phyloP scores from a whole-genome alignment of 1,284 basidiomycete species.

The Filobasidium uniguttulatum region DNA sequence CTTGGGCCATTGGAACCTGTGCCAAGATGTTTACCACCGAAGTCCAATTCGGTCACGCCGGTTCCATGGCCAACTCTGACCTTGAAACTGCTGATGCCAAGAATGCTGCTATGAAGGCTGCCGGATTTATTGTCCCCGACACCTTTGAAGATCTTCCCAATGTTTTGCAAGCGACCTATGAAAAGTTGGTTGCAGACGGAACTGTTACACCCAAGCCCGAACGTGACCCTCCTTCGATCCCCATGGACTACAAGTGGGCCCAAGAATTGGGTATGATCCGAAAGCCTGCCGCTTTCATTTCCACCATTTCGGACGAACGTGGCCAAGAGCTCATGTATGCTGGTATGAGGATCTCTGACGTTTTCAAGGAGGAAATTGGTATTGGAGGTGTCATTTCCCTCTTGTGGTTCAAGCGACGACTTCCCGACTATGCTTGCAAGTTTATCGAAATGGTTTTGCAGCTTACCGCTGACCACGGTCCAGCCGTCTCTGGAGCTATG shows the following conservation, averaged over 20 bases:
- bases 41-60: constrained; percentile 98
- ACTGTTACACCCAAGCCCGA: constrained; percentile 60
- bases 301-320: constrained; percentile 98
- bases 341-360: constrained; percentile 97
- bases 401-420: constrained; percentile 93
- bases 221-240: constrained; percentile 84
- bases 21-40: constrained; percentile 99
- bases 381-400: constrained; percentile 92
- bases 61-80: constrained; percentile 95
- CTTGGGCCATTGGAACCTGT: constrained; percentile 98
- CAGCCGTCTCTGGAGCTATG: constrained; percentile 84
- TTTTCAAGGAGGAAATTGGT: constrained; percentile 95
- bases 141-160: constrained; percentile 93
- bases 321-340: constrained; percentile 97
- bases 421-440: constrained; percentile 49
- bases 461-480: constrained; percentile 96
- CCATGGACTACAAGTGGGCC: constrained; percentile 99
- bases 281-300: constrained; percentile 98
- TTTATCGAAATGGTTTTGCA: constrained; percentile 99
- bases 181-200: constrained; percentile 61
- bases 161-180: constrained; percentile 72
- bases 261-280: constrained; percentile 91
- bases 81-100: constrained; percentile 95
- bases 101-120: constrained; percentile 87
- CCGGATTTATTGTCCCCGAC: constrained; percentile 92